Percentiles rank a stretch among this genome's conserved stretches.
These are phyloP conservation scores for Malassezia restricta DNA, from an alignment of 1,284 basidiomycete genomes.

Conservation along the genomic window DNA sequence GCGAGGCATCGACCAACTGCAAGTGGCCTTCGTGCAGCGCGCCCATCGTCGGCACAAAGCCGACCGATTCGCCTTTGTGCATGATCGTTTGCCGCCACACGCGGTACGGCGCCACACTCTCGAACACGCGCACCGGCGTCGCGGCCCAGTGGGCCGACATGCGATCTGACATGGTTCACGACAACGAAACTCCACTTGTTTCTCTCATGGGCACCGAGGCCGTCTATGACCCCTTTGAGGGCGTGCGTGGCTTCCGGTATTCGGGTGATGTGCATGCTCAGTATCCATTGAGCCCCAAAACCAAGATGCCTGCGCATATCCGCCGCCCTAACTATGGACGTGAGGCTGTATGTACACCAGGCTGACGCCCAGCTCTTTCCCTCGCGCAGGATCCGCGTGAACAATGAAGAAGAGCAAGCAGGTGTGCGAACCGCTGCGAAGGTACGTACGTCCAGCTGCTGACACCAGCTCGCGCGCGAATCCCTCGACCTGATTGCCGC, in stretches of 20 bases:
- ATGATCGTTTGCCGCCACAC: constrained; percentile 9
- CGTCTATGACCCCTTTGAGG: constrained; percentile 33
- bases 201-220: not conserved
- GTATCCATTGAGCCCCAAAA: constrained; percentile 39
- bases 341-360: constrained; percentile 34
- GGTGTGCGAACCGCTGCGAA: constrained; percentile 35
- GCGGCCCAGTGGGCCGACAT: constrained; percentile 4
- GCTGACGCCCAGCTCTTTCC: constrained; percentile 25
- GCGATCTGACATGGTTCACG: not conserved
- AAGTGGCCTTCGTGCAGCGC: constrained; percentile 87
- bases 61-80: constrained; percentile 51
- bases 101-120: not conserved
- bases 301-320: constrained; percentile 36
- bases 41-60: constrained; percentile 94
- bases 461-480: constrained; percentile 67
- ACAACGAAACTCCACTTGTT: not conserved
- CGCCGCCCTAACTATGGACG: constrained; percentile 42
- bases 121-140: constrained; percentile 4
- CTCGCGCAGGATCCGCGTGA: constrained; percentile 38
- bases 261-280: constrained; percentile 30
- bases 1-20: constrained; percentile 59
- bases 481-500: constrained; percentile 81
- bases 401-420: constrained; percentile 28
- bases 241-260: constrained; percentile 30
- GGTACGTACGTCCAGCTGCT: not conserved